phyloP scores from a whole-genome alignment of 805 yeast genomes.

The Starmerella bombicola region DNA sequence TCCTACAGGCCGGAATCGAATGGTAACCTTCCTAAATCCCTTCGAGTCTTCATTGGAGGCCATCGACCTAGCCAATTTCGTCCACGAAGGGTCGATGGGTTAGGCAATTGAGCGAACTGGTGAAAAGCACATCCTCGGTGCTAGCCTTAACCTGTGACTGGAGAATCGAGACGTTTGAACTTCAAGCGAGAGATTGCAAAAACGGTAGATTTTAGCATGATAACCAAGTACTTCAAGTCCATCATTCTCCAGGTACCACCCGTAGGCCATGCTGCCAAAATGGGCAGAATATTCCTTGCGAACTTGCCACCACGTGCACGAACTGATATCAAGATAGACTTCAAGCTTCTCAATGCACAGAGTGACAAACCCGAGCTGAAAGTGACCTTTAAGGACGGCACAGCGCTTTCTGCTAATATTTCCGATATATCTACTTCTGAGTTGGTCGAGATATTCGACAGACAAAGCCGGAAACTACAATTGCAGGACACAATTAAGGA shows the following conservation, averaged over 20 bases:
- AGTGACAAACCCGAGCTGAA: slow-evolving; percentile 49
- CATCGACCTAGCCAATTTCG: too few species aligned
- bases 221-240: slow-evolving; percentile 76
- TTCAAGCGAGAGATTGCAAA: too few species aligned
- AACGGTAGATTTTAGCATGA: too few species aligned
- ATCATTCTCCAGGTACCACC: slow-evolving; percentile 51
- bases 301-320: slow-evolving; percentile 68
- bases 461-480: slow-evolving; percentile 68
- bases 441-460: slow-evolving; percentile 53
- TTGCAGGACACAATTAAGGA: slow-evolving; percentile 41
- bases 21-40: slow-evolving; percentile 23
- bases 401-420: slow-evolving; percentile 57
- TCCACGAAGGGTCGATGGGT: too few species aligned
- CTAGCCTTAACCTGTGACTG: too few species aligned
- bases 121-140: too few species aligned
- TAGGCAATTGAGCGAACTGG: too few species aligned
- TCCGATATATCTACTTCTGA: slow-evolving; percentile 43
- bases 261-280: slow-evolving; percentile 39
- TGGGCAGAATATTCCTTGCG: slow-evolving; percentile 67
- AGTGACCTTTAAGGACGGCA: slow-evolving; percentile 74
- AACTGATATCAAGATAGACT: slow-evolving; percentile 47
- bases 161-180: too few species aligned
- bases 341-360: slow-evolving; percentile 42
- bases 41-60: slow-evolving; percentile 1
- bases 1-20: slow-evolving; percentile 44